Conservation (phyloP, 257 asterid species). For the Nicotiana benthamiana region DNA sequence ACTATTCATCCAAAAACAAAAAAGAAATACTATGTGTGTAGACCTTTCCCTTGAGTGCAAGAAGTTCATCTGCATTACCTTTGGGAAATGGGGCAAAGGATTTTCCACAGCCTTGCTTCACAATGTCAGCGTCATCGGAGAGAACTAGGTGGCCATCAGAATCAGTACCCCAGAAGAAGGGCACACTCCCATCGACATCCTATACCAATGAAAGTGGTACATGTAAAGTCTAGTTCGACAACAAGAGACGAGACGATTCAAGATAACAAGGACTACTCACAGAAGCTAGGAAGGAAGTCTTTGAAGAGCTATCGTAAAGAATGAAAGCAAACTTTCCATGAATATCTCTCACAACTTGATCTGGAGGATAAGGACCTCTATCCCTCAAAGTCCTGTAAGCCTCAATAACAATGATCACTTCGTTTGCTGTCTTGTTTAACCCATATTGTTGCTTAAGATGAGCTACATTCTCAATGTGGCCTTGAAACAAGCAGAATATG, state of each 20-base stretch:
- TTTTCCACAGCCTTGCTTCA: slow-evolving; percentile 86
- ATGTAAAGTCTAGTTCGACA: background rate
- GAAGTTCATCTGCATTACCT: slow-evolving; percentile 35
- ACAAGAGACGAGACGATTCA: too few relatives aligned
- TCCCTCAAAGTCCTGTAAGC: slow-evolving; percentile 93
- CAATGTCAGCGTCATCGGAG: slow-evolving; percentile 62
- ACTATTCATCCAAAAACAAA: background rate
- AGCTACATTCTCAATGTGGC: slow-evolving; percentile 83
- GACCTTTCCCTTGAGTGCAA: background rate
- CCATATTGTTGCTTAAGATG: slow-evolving; percentile 94
- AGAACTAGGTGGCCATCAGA: slow-evolving; percentile 80
- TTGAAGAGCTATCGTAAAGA: slow-evolving; percentile 58
- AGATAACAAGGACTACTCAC: slow-evolving; percentile 32
- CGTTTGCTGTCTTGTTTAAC: slow-evolving; percentile 74
- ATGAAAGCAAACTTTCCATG: slow-evolving; percentile 77
- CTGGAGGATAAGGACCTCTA: slow-evolving; percentile 94
- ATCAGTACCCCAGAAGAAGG: slow-evolving; percentile 90
- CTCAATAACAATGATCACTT: slow-evolving; percentile 79
- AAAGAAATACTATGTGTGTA: background rate
- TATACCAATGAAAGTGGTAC: slow-evolving; percentile 12
- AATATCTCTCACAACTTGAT: slow-evolving; percentile 85
- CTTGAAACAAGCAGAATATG: slow-evolving; percentile 92
- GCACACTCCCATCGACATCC: slow-evolving; percentile 76
- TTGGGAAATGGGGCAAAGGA: slow-evolving; percentile 87
- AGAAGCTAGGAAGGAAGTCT: slow-evolving; percentile 56